Percentiles rank a stretch among this genome's conserved stretches.
Evolutionary conservation across 805 yeast species (phyloP).

Genomic region (Cyberlindnera veronae): DNA sequence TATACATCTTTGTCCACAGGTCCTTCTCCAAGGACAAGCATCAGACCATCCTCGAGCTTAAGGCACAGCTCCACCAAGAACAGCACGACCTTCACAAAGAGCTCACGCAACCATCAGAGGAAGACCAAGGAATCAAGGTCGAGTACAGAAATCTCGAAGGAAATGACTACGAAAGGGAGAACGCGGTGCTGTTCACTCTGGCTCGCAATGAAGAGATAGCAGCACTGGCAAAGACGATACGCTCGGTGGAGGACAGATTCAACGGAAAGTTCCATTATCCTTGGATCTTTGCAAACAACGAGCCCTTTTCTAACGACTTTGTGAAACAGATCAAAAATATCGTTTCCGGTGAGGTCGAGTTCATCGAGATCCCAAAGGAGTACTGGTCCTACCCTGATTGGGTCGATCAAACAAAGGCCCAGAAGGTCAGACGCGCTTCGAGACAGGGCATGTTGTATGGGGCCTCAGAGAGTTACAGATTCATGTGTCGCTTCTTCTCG

Average conservation of each 20-base stretch:
- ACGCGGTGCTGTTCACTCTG: conserved; percentile 59
- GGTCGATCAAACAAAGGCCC: conserved; percentile 36
- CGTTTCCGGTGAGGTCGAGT: conserved; percentile 41
- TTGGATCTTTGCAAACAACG: conserved; percentile 67
- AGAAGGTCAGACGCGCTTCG: conserved; percentile 26
- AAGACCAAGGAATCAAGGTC: conserved; percentile 4
- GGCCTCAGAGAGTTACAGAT: conserved; percentile 46
- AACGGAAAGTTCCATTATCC: conserved; percentile 70
- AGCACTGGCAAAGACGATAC: conserved; percentile 53
- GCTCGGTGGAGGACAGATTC: conserved; percentile 75
- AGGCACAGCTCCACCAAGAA: conserved; percentile 16
- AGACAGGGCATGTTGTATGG: conserved; percentile 42
- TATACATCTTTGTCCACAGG: conserved; percentile 19
- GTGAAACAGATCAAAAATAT: conserved; percentile 28
- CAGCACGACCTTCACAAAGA: conserved; percentile 19
- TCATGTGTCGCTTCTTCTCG: conserved; percentile 73
- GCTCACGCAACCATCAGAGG: conserved; percentile 3
- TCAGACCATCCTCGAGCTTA: conserved; percentile 19
- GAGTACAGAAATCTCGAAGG: conserved; percentile 45
- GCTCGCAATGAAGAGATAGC: conserved; percentile 12
- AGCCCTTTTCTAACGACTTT: conserved; percentile 40
- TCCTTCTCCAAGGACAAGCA: conserved; percentile 19
- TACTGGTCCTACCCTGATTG: conserved; percentile 47
- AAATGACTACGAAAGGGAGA: conserved; percentile 37
- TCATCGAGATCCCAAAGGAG: conserved; percentile 40